Percentiles rank a stretch among this genome's conserved stretches.
Conservation (phyloP, 768 basidiomycete genomes). For the Auriscalpium vulgare region DNA sequence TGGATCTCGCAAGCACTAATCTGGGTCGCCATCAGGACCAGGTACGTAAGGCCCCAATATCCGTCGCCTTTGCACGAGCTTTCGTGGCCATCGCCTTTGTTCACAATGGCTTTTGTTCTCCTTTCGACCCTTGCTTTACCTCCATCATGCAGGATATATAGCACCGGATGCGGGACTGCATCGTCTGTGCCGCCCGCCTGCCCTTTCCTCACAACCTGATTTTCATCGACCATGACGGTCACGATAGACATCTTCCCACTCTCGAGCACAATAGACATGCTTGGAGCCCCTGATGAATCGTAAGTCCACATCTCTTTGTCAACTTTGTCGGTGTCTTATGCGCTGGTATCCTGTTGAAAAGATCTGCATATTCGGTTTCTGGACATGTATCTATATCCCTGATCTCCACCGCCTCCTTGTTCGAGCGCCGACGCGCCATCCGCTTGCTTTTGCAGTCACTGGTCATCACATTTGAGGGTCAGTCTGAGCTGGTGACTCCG, state of each 20-base stretch:
- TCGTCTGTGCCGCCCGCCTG: background rate
- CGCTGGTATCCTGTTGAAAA: constrained; percentile 21
- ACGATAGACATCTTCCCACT: constrained; percentile 56
- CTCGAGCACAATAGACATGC: constrained; percentile 53
- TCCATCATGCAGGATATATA: background rate
- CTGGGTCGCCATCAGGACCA: background rate
- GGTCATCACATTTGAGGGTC: constrained; percentile 76
- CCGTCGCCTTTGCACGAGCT: background rate
- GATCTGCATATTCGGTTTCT: constrained; percentile 81
- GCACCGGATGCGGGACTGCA: background rate
- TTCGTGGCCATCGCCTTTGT: background rate
- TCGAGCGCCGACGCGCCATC: constrained; percentile 43
- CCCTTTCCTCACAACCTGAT: background rate
- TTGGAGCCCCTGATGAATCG: constrained; percentile 59
- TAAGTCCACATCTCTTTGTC: constrained; percentile 29
- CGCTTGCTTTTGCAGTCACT: constrained; percentile 62
- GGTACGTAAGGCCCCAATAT: background rate
- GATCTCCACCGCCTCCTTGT: constrained; percentile 46
- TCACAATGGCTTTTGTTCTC: constrained; percentile 2
- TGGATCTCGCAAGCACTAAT: background rate
- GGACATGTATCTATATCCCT: constrained; percentile 69
- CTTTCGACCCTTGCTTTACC: background rate
- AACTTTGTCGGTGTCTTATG: background rate
- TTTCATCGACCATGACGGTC: constrained; percentile 47
- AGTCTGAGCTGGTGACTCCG: constrained; percentile 64